phyloP scores from a whole-genome alignment of 306 rosid species.

The Spatholobus suberectus region DNA sequence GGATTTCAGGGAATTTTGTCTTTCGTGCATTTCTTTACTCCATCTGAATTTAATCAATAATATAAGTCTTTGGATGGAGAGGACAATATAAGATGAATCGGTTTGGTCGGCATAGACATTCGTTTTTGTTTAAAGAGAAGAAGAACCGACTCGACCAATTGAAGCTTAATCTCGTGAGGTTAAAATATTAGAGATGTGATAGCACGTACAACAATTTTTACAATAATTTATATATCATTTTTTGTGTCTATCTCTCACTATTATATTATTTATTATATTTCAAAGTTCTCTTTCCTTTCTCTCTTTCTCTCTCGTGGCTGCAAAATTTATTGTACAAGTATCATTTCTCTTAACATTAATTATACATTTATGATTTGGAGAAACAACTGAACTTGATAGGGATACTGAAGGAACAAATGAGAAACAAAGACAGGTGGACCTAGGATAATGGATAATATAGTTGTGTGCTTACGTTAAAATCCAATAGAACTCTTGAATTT shows the following conservation, averaged over 20 bases:
- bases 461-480: background rate
- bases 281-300: no score
- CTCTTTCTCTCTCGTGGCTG: no score
- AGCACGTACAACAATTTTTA: no score
- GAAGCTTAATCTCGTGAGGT: conserved; percentile 1
- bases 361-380: conserved; percentile 17
- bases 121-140: background rate
- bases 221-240: no score
- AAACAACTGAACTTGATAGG: background rate
- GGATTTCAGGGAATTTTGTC: conserved; percentile 1
- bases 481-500: background rate
- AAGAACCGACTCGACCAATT: conserved; percentile 1
- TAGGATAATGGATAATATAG: conserved; percentile 25
- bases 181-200: no score
- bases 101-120: conserved; percentile 43
- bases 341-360: no score
- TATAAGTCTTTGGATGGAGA: conserved; percentile 4
- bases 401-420: background rate
- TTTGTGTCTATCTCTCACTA: no score
- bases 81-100: conserved; percentile 38
- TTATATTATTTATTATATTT: no score
- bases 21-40: background rate
- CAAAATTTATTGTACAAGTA: no score
- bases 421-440: conserved; percentile 32
- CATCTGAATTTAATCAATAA: conserved; percentile 1